Percentiles rank a stretch among this genome's conserved stretches.
phyloP scores from a whole-genome alignment of 306 rosid genomes.

The Dalbergia oliveri region DNA sequence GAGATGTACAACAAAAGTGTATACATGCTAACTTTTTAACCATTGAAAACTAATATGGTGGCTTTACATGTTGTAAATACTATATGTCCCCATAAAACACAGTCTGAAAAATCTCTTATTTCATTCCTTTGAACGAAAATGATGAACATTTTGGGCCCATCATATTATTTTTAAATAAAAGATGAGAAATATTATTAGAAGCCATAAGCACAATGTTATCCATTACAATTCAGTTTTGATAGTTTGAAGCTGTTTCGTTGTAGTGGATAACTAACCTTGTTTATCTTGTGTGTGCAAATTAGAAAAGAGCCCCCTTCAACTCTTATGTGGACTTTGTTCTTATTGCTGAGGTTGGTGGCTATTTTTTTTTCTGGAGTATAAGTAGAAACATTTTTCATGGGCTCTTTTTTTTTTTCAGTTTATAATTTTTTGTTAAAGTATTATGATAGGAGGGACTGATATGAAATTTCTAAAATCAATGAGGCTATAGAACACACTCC shows the following conservation, averaged over 20 bases:
- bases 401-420: background rate
- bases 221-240: conserved; percentile 24
- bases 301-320: conserved; percentile 82
- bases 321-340: conserved; percentile 89
- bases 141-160: background rate
- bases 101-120: background rate
- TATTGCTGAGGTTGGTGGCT: conserved; percentile 84
- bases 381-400: background rate
- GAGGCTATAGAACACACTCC: conserved; percentile 94
- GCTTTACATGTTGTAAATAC: background rate
- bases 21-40: too few species aligned
- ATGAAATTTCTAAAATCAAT: conserved; percentile 77
- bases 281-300: conserved; percentile 45
- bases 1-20: too few species aligned
- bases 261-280: conserved; percentile 32
- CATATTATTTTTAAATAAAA: background rate
- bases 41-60: too few species aligned
- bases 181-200: background rate
- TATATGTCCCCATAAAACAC: background rate
- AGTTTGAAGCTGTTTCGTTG: conserved; percentile 24
- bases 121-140: background rate
- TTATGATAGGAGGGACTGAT: conserved; percentile 88
- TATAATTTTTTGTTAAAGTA: conserved; percentile 67
- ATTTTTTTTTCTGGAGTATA: background rate
- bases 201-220: background rate